Conservation (phyloP, 208 protist genomes). For the Tritrichomonas musculus region DNA sequence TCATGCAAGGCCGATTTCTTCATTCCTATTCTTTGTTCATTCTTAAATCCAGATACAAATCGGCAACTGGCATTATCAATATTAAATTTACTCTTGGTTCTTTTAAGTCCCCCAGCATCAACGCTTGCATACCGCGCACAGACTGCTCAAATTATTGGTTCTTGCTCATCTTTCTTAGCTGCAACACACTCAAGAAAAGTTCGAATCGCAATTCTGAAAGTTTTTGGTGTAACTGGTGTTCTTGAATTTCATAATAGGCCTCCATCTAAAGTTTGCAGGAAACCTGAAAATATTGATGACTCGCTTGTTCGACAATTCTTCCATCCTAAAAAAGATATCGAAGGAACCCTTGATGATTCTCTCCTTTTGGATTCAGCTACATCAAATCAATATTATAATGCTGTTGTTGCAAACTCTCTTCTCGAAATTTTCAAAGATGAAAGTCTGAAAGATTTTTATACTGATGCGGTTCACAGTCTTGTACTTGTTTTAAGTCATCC, state of each 20-base stretch:
- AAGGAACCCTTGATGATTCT: background rate
- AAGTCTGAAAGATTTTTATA: background rate
- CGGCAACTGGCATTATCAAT: background rate
- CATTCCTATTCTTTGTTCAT: background rate
- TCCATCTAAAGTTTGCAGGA: background rate
- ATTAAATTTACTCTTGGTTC: background rate
- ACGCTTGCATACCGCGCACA: background rate
- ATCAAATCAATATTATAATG: background rate
- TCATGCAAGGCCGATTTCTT: background rate
- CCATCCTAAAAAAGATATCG: background rate
- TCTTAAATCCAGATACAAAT: background rate
- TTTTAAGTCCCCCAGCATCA: background rate
- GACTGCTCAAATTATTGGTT: background rate
- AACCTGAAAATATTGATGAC: background rate
- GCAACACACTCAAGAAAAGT: background rate
- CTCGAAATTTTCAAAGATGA: conserved; percentile 11
- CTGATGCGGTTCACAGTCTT: background rate
- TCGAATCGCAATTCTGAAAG: background rate
- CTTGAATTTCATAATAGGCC: background rate
- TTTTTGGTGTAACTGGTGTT: background rate
- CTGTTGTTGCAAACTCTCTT: background rate
- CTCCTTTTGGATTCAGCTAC: background rate
- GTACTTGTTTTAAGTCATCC: background rate
- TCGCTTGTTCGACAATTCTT: background rate
- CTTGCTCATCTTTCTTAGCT: background rate